Conservation (phyloP, 1,139 yeast species). For the Candida buenavistaensis region DNA sequence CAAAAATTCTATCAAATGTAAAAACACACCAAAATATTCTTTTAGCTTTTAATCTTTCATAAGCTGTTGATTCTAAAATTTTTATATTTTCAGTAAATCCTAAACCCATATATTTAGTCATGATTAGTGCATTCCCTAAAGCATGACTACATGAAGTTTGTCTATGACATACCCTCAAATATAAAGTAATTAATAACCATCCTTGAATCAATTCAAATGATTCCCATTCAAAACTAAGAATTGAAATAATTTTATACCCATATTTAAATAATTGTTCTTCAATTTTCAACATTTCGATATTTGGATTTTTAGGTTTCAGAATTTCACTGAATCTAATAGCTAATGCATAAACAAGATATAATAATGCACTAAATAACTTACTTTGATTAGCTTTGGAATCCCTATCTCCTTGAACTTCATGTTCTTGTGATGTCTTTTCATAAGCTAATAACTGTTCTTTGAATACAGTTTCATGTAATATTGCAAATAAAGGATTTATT, state of each 20-base stretch:
- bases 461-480: constrained; percentile 56
- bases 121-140: constrained; percentile 52
- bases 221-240: constrained; percentile 66
- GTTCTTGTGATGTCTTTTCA: constrained; percentile 16
- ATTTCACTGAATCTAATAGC: constrained; percentile 56
- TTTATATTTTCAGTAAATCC: constrained; percentile 27
- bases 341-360: constrained; percentile 51
- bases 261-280: constrained; percentile 58
- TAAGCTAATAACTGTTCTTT: constrained; percentile 50
- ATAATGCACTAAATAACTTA: constrained; percentile 52
- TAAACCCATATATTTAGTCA: constrained; percentile 60
- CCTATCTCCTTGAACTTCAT: constrained; percentile 14
- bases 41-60: constrained; percentile 51
- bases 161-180: constrained; percentile 55
- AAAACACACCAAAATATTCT: constrained; percentile 61
- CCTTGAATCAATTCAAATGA: constrained; percentile 64
- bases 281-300: constrained; percentile 27
- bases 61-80: constrained; percentile 27
- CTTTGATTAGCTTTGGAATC: constrained; percentile 32
- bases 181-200: constrained; percentile 57
- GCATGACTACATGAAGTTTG: constrained; percentile 58
- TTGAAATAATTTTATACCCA: constrained; percentile 46
- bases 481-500: constrained; percentile 55
- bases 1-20: constrained; percentile 54
- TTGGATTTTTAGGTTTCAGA: constrained; percentile 36